Conservation (phyloP, 208 protist species). For the Acanthamoeba culbertsoni region DNA sequence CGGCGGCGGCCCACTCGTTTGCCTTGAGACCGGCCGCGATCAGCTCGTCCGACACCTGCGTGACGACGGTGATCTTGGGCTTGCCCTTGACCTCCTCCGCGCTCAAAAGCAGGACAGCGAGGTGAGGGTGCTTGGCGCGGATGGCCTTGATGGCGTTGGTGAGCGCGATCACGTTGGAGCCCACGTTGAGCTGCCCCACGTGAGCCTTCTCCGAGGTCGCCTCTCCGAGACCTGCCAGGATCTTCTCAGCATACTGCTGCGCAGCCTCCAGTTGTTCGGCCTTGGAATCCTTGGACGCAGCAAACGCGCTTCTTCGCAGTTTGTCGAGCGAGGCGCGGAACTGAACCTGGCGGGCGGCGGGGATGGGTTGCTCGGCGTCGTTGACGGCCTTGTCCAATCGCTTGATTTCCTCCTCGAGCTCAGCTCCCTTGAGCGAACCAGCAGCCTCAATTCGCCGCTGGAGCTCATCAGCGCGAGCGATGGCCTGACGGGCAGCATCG, state of each 20-base stretch:
- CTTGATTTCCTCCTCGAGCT: conserved; percentile 18
- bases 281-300: conserved; percentile 10
- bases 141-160: conserved; percentile 60
- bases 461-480: conserved; percentile 10
- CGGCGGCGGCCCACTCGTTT: conserved; percentile 69
- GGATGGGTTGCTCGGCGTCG: neutral
- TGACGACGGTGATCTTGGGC: neutral
- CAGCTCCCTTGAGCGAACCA: neutral
- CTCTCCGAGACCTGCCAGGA: neutral
- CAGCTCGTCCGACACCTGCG: neutral
- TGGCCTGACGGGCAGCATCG: conserved; percentile 46
- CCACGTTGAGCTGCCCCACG: conserved; percentile 27
- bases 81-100: conserved; percentile 18
- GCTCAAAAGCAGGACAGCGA: conserved; percentile 42
- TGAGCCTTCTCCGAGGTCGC: neutral
- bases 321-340: neutral
- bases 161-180: conserved; percentile 19
- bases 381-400: neutral
- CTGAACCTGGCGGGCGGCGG: neutral
- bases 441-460: conserved; percentile 17
- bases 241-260: conserved; percentile 36
- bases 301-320: conserved; percentile 2
- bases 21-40: conserved; percentile 15
- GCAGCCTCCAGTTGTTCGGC: conserved; percentile 41
- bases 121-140: conserved; percentile 55